Evolutionary conservation across 73 alveolate species (phyloP).

Genomic region (Breviolum minutum): DNA sequence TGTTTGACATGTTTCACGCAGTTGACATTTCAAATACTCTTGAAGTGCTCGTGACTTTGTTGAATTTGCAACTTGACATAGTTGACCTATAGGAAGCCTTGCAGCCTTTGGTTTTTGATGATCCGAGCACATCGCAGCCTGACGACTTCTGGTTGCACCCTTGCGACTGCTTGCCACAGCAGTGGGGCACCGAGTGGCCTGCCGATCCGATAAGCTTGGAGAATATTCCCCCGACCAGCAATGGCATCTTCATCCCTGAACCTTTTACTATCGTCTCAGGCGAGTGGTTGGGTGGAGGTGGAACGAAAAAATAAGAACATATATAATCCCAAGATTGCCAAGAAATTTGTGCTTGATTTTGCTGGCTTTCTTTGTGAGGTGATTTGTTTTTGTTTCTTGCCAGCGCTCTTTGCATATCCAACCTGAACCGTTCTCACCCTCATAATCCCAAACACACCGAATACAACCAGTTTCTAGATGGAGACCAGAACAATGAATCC

Average conservation of each 20-base stretch:
- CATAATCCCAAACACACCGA: too few relatives aligned
- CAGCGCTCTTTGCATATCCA: too few relatives aligned
- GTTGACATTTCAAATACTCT: too few relatives aligned
- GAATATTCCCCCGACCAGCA: constrained; percentile 80
- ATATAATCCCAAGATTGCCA: too few relatives aligned
- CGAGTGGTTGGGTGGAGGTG: not conserved
- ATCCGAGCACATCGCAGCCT: constrained; percentile 59
- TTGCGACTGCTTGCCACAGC: constrained; percentile 63
- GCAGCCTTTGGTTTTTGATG: constrained; percentile 73
- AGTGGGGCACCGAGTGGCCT: constrained; percentile 59
- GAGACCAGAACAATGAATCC: not conserved
- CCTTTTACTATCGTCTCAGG: constrained; percentile 56
- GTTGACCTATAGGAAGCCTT: not conserved
- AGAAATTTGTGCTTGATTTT: too few relatives aligned
- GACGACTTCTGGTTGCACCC: constrained; percentile 88
- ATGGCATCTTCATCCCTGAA: constrained; percentile 59
- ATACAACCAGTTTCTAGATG: too few relatives aligned
- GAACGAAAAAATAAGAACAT: too few relatives aligned
- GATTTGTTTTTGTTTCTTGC: too few relatives aligned
- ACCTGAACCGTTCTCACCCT: too few relatives aligned
- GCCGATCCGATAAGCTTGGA: constrained; percentile 50
- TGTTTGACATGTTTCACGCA: not conserved
- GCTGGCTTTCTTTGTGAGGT: too few relatives aligned
- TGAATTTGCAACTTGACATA: too few relatives aligned
- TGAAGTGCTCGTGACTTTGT: too few relatives aligned